A percentile compares a stretch with the other conserved stretches of the same genome.
These are phyloP conservation scores for Melampsora abietis-canadensis DNA, from an alignment of 1,284 basidiomycete genomes.

Conservation along the genomic window DNA sequence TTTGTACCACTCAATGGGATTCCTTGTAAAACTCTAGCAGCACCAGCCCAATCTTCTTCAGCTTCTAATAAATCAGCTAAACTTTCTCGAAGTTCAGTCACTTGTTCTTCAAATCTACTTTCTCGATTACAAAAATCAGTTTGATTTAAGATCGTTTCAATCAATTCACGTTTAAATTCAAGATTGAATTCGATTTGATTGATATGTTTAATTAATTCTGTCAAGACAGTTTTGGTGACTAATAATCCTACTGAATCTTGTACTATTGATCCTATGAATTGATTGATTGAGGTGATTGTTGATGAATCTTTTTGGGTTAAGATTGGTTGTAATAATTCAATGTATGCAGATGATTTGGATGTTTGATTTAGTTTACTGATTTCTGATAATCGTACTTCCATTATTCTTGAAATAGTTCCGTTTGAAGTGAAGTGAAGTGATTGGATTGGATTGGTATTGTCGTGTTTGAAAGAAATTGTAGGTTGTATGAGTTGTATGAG, in stretches of 20 bases:
- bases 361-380: conserved; percentile 26
- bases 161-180: conserved; percentile 64
- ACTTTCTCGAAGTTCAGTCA: conserved; percentile 76
- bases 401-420: not conserved
- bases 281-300: conserved; percentile 62
- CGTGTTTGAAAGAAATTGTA: too few relatives aligned
- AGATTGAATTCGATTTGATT: conserved; percentile 61
- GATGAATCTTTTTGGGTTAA: conserved; percentile 47
- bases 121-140: conserved; percentile 68
- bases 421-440: not conserved
- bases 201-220: conserved; percentile 70
- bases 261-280: conserved; percentile 72
- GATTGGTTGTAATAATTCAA: conserved; percentile 6
- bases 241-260: conserved; percentile 75
- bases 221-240: conserved; percentile 75
- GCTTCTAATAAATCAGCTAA: conserved; percentile 81
- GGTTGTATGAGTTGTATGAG: too few relatives aligned
- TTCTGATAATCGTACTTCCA: conserved; percentile 7
- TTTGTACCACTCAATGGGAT: conserved; percentile 89
- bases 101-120: conserved; percentile 91
- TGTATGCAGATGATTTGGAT: conserved; percentile 17
- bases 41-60: conserved; percentile 87
- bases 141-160: conserved; percentile 65
- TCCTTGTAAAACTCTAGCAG: conserved; percentile 82
- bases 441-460: too few relatives aligned